Evolutionary conservation across 352 stramenopile species (phyloP).

Genomic region (Globisporangium canariense): DNA sequence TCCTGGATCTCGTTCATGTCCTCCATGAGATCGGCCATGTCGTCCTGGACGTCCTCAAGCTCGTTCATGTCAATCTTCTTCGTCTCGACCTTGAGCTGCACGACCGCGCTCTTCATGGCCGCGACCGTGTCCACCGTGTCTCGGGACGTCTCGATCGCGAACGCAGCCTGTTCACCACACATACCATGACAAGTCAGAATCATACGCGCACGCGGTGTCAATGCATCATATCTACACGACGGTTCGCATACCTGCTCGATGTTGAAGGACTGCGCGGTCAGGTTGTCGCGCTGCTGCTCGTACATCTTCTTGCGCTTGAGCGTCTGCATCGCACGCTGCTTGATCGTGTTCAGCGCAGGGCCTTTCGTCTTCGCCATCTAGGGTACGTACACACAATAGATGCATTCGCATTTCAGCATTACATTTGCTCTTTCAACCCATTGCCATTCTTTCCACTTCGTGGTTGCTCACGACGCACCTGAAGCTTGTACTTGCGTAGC

Average conservation of each 20-base stretch:
- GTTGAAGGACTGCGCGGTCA: constrained; percentile 83
- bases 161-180: constrained; percentile 41
- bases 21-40: constrained; percentile 96
- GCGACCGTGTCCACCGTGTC: constrained; percentile 91
- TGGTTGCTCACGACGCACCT: constrained; percentile 23
- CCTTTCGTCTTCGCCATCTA: constrained; percentile 79
- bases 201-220: not conserved
- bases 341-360: constrained; percentile 64
- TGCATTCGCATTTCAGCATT: not conserved
- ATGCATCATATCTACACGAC: not conserved
- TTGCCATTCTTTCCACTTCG: not conserved
- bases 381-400: not conserved
- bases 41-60: constrained; percentile 96
- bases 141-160: constrained; percentile 92
- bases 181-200: constrained; percentile 3
- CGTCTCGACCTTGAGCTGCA: constrained; percentile 92
- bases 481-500: constrained; percentile 74
- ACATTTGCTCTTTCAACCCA: not conserved
- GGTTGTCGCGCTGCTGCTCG: constrained; percentile 75
- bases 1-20: constrained; percentile 99
- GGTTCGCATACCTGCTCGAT: constrained; percentile 58
- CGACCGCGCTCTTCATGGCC: constrained; percentile 92
- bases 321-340: constrained; percentile 82
- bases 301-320: constrained; percentile 91
- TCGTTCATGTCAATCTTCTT: constrained; percentile 96